Percentiles rank a stretch among this genome's conserved stretches.
phyloP scores from a whole-genome alignment of 306 rosid species.

The Ammopiptanthus mongolicus region DNA sequence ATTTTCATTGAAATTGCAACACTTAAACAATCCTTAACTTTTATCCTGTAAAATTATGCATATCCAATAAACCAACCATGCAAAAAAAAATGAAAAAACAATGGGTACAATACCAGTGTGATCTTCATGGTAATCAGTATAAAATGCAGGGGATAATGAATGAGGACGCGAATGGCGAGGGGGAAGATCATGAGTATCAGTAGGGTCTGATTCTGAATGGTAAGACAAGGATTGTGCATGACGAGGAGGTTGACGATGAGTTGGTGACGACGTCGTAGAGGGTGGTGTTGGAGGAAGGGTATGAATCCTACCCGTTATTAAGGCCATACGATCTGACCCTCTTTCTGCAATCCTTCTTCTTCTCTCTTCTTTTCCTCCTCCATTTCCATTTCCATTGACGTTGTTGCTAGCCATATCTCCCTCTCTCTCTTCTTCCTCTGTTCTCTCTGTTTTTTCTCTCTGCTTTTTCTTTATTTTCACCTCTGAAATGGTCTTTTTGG shows the following conservation, averaged over 20 bases:
- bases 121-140: neutral
- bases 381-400: constrained; percentile 16
- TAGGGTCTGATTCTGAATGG: neutral
- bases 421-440: neutral
- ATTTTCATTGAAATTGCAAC: no score
- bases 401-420: constrained; percentile 40
- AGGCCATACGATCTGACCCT: constrained; percentile 66
- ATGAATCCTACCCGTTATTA: constrained; percentile 49
- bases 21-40: no score
- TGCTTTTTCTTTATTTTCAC: neutral
- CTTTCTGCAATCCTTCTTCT: constrained; percentile 51
- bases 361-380: constrained; percentile 30
- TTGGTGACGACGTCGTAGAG: constrained; percentile 28
- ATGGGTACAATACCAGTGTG: neutral
- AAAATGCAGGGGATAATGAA: constrained; percentile 17
- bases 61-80: neutral
- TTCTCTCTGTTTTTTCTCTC: neutral
- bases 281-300: constrained; percentile 37
- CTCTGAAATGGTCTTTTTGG: constrained; percentile 14
- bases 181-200: neutral
- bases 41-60: no score
- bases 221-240: constrained; percentile 8
- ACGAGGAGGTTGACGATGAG: neutral
- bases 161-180: constrained; percentile 23
- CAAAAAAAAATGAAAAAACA: neutral